Evolutionary conservation across 768 basidiomycete genomes (phyloP), one percentile per base, ranked within the genome.

Genomic region (Favolaschia claudopus): DNA sequence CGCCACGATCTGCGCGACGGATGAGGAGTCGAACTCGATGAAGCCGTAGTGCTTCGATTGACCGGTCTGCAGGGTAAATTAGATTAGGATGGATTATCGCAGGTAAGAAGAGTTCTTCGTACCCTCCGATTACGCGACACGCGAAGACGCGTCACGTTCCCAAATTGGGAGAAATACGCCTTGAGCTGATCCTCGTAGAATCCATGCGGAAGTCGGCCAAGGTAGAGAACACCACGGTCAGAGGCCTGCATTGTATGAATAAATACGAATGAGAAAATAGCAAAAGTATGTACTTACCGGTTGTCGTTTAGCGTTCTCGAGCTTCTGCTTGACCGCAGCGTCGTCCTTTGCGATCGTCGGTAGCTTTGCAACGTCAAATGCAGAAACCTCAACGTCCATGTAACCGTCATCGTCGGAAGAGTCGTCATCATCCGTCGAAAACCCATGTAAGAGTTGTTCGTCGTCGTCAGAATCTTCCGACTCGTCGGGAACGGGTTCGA

Each of bases 11-110:
- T 95, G 78, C 0, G 97, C 96, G 28, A 99, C 95, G 0, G 89
- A 82, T 19, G 86, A 83, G 38, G 93, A 95, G 52, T 89, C 86
- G 72, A 99, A 97, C 75, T 99, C 96, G 68, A 99, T 81, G 80
- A 96, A 99, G 3, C 87, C 96, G 74, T 96, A 99, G 74, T 98
- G 96, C 76, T 98, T 99, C 42, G 96, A 96, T 62, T 84, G 85
- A 51, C 97, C 97, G 14, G 95, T 96, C 96, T 98, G 63, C 2
- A 19, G 50, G 37, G 63, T 54, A n/a, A n/a, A n/a, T n/a, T n/a
- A n/a, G 33, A 39, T 27, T 48, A 42, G 17, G 25, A 28, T 27
- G 37, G 12, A 3, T 28, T 9, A 14, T 29, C 24, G 13, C 19
- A 40, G 38, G 40, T 13, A 27, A 43, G 42, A 12, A 28, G 25